Evolutionary conservation across 163 green algal species (phyloP).

Genomic region (Chloromonas sp.): DNA sequence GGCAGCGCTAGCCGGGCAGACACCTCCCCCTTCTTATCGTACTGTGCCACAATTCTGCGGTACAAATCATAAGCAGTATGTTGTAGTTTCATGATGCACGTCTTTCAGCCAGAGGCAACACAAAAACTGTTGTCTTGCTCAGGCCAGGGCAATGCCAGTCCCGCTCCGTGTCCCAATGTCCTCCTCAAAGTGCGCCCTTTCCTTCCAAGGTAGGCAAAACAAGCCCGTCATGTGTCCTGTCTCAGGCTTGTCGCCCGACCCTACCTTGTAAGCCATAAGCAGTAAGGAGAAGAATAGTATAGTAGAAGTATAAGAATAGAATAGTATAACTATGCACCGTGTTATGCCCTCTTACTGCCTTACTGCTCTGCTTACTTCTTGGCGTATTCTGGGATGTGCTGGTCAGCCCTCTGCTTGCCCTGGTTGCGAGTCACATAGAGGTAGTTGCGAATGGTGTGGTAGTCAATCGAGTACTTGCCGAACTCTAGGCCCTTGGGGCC

Average conservation of each 20-base stretch:
- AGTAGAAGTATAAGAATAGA: no score
- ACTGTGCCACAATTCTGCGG: conserved; percentile 64
- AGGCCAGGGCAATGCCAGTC: neutral
- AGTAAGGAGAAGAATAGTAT: no score
- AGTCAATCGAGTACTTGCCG: conserved; percentile 91
- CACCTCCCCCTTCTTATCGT: conserved; percentile 45
- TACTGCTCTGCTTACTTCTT: conserved; percentile 42
- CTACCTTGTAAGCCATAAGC: no score
- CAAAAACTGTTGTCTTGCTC: no score
- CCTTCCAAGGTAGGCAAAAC: neutral
- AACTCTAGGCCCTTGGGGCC: conserved; percentile 95
- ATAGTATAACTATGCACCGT: neutral
- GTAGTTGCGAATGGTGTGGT: conserved; percentile 96
- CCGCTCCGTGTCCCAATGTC: neutral
- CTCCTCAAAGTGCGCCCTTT: neutral
- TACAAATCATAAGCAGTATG: neutral
- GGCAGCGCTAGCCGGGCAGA: conserved; percentile 17
- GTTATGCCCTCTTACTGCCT: neutral
- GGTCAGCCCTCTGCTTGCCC: conserved; percentile 47
- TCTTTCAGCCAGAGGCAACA: neutral
- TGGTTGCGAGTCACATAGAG: conserved; percentile 79
- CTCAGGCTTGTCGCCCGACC: neutral
- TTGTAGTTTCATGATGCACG: neutral
- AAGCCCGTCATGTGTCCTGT: neutral
- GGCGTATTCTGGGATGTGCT: conserved; percentile 80